phyloP scores from a whole-genome alignment of 1,284 basidiomycete species.

The Rhodofomes roseus region DNA sequence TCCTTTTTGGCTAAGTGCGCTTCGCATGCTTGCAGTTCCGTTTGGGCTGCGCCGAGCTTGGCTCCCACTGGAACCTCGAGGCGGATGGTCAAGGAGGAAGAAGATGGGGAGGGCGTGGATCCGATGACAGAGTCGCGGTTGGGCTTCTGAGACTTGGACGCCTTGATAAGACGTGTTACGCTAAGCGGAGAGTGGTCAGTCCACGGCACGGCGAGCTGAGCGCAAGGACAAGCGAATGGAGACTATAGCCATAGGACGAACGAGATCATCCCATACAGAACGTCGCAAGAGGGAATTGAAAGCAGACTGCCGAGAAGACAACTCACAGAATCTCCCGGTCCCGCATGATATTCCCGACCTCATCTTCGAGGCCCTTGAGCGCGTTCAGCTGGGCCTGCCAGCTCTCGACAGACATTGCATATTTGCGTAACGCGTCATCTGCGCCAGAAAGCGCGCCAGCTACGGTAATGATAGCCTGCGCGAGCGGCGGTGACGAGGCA shows the following conservation, averaged over 20 bases:
- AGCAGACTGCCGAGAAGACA: no score
- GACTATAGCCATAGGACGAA: no score
- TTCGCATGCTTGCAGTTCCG: constrained; percentile 76
- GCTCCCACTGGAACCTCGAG: constrained; percentile 30
- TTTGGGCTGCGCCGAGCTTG: constrained; percentile 64
- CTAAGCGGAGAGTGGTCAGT: constrained; percentile 31
- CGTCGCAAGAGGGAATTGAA: no score
- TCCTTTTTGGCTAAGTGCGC: constrained; percentile 66
- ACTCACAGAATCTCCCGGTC: constrained; percentile 78
- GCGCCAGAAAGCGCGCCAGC: constrained; percentile 56
- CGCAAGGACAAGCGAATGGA: no score
- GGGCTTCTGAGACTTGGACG: constrained; percentile 54
- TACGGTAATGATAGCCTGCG: constrained; percentile 54
- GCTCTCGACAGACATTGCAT: constrained; percentile 54
- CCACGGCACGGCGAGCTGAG: no score
- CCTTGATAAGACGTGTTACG: constrained; percentile 73
- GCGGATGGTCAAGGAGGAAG: constrained; percentile 32
- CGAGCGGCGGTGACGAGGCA: constrained; percentile 53
- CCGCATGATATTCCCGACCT: constrained; percentile 60
- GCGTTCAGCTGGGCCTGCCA: constrained; percentile 61
- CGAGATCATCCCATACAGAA: no score
- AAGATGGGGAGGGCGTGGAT: constrained; percentile 29
- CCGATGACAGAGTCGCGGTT: constrained; percentile 42
- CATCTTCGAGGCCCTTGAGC: constrained; percentile 56
- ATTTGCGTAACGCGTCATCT: constrained; percentile 64